These are phyloP conservation scores for Quercus tomentella DNA, from an alignment of 331 rosid genomes.

Conservation along the genomic window DNA sequence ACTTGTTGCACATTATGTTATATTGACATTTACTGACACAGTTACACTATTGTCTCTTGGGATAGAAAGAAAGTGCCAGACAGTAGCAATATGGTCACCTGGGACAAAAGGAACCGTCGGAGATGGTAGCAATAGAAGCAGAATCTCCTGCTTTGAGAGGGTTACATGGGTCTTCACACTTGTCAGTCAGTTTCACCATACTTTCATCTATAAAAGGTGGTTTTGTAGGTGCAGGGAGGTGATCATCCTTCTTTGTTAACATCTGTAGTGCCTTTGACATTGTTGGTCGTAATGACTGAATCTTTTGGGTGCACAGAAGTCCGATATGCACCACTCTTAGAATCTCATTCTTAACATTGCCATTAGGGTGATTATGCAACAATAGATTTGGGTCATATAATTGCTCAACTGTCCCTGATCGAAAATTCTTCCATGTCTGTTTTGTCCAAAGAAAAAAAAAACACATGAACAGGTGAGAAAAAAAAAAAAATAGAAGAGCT, in stretches of 20 bases:
- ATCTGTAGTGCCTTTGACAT: conserved; percentile 76
- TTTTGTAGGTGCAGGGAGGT: conserved; percentile 64
- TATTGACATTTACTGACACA: too few relatives aligned
- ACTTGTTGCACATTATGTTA: too few relatives aligned
- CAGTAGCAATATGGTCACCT: conserved; percentile 35
- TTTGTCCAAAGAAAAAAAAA: conserved; percentile 7
- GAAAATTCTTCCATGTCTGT: conserved; percentile 86
- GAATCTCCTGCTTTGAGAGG: conserved; percentile 26
- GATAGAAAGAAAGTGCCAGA: background rate
- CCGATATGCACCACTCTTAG: conserved; percentile 72
- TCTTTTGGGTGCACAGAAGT: conserved; percentile 87
- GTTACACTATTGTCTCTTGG: background rate
- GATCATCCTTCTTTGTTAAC: conserved; percentile 58
- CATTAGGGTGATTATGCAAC: conserved; percentile 33
- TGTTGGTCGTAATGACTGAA: conserved; percentile 58
- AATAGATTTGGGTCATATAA: conserved; percentile 65
- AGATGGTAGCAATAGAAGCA: conserved; percentile 56
- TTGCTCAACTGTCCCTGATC: conserved; percentile 46
- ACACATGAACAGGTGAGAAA: background rate
- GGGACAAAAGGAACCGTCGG: conserved; percentile 66
- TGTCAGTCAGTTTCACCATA: conserved; percentile 42
- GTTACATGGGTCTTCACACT: conserved; percentile 33
- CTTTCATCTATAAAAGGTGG: conserved; percentile 88
- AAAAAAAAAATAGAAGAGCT: too few relatives aligned
- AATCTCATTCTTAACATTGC: conserved; percentile 36